Conservation (phyloP, 208 protist species). For the Leishmania braziliensis region DNA sequence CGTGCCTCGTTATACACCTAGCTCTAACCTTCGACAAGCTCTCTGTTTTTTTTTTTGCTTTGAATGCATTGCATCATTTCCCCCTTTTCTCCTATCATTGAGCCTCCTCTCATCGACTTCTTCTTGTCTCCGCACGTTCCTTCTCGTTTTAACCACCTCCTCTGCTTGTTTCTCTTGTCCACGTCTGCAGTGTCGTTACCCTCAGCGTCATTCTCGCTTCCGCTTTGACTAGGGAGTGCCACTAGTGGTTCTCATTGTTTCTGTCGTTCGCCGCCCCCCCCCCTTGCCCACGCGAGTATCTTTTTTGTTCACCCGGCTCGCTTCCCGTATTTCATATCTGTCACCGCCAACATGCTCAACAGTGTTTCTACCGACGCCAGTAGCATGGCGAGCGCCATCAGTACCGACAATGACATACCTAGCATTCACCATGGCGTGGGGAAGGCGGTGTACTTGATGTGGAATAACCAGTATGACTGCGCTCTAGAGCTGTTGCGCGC, state of each 20-base stretch:
- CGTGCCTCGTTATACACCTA: background rate
- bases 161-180: background rate
- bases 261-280: background rate
- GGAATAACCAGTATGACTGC: slow-evolving; percentile 85
- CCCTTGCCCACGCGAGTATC: background rate
- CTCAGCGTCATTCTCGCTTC: background rate
- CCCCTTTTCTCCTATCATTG: background rate
- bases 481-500: slow-evolving; percentile 50
- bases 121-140: background rate
- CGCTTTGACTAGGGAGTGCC: background rate
- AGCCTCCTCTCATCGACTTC: background rate
- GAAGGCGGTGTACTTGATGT: slow-evolving; percentile 68
- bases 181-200: background rate
- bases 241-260: background rate
- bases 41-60: background rate
- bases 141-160: background rate
- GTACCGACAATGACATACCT: slow-evolving; percentile 26
- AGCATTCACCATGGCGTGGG: slow-evolving; percentile 56
- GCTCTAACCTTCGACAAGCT: background rate
- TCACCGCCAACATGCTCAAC: slow-evolving; percentile 12
- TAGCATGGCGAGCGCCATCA: slow-evolving; percentile 44
- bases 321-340: background rate
- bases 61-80: background rate
- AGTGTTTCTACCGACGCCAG: slow-evolving; percentile 12
- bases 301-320: background rate